Conservation (phyloP, 208 protist genomes). For the Entamoeba nuttalli region DNA sequence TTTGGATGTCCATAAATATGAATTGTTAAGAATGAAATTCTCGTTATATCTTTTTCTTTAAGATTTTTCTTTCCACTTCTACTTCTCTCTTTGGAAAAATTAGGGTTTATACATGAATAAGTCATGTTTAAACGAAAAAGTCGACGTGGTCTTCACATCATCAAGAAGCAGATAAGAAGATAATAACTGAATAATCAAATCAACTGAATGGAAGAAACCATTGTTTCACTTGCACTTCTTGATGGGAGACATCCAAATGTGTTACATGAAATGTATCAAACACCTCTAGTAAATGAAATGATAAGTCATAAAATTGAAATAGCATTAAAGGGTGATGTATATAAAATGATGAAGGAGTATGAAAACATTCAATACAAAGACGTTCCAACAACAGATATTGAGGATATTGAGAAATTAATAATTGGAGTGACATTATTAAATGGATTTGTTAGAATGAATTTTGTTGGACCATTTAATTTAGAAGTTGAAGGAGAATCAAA, state of each 20-base stretch:
- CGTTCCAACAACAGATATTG: not conserved
- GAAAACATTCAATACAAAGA: not conserved
- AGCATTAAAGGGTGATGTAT: not conserved
- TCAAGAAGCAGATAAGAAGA: too few relatives aligned
- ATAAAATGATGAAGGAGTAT: not conserved
- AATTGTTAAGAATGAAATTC: too few relatives aligned
- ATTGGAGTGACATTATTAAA: not conserved
- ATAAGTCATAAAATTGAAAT: not conserved
- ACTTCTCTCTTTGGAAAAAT: too few relatives aligned
- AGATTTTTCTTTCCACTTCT: too few relatives aligned
- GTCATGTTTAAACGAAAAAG: too few relatives aligned
- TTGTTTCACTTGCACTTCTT: not conserved
- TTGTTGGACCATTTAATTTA: not conserved
- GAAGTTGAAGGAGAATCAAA: not conserved
- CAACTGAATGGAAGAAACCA: too few relatives aligned
- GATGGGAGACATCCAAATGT: not conserved
- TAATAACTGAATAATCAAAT: too few relatives aligned
- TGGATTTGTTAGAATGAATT: not conserved
- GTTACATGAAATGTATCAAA: not conserved
- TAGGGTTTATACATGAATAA: too few relatives aligned
- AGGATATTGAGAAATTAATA: not conserved
- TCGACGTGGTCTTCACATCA: too few relatives aligned
- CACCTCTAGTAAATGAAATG: not conserved
- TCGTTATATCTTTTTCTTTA: too few relatives aligned
- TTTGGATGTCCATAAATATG: not conserved